A percentile compares a stretch with the other conserved stretches of the same genome.
phyloP scores from a whole-genome alignment of 2,329 filamentous ascomycete genomes.

The Ceratocystis papillata region DNA sequence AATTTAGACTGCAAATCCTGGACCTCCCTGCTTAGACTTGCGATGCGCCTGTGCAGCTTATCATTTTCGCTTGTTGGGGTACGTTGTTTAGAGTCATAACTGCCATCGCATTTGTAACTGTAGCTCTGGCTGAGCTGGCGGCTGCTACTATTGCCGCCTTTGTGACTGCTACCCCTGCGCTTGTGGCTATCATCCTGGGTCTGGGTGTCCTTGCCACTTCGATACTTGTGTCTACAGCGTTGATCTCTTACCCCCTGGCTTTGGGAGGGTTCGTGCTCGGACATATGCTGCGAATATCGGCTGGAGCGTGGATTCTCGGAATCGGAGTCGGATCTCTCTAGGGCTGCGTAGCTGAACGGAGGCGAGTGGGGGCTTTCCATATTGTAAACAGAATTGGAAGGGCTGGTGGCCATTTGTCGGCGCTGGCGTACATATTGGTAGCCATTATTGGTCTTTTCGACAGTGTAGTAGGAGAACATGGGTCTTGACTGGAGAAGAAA shows the following conservation, averaged over 20 bases:
- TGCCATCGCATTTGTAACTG: neutral
- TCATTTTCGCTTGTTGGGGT: neutral
- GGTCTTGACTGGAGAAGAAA: neutral
- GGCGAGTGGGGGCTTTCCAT: neutral
- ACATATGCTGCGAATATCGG: neutral
- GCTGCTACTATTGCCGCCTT: neutral
- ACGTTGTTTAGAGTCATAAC: neutral
- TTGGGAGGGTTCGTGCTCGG: neutral
- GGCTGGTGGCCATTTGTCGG: neutral
- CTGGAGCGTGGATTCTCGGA: neutral
- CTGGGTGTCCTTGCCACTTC: neutral
- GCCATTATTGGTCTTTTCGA: slow-evolving; percentile 5
- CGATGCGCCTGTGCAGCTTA: too few relatives aligned
- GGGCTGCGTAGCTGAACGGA: neutral
- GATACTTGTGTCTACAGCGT: neutral
- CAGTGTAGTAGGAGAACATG: slow-evolving; percentile 15
- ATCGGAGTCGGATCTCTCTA: neutral
- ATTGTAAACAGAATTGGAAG: neutral
- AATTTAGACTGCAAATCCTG: neutral
- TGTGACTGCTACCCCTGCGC: neutral
- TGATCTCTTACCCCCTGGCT: neutral
- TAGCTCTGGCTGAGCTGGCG: neutral
- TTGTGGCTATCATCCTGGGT: neutral
- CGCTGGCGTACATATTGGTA: slow-evolving; percentile 15
- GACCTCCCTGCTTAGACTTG: neutral